Conservation (phyloP, 2,329 filamentous ascomycete genomes). For the Neopestalotiopsis clavispora region DNA sequence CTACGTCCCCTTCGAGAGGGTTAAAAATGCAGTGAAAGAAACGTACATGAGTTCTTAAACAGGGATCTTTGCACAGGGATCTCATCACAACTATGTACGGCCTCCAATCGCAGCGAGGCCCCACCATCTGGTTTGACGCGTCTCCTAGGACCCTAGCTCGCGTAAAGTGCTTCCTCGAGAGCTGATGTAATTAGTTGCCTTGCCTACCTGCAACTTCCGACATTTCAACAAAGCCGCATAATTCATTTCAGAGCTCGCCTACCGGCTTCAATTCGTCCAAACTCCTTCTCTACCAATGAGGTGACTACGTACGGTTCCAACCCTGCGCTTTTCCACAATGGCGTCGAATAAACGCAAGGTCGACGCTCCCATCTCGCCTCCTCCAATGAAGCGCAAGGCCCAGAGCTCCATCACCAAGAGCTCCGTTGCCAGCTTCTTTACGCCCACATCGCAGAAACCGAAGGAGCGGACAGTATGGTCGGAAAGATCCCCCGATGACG, state of each 20-base stretch:
- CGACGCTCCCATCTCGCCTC: slow-evolving; percentile 56
- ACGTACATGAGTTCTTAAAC: too few relatives aligned
- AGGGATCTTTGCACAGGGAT: too few relatives aligned
- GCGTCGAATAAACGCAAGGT: slow-evolving; percentile 18
- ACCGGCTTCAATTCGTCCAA: background rate
- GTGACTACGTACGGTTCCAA: background rate
- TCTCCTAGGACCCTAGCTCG: background rate
- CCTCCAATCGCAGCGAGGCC: too few relatives aligned
- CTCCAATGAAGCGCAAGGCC: slow-evolving; percentile 56
- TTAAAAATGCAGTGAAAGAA: too few relatives aligned
- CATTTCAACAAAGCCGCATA: background rate
- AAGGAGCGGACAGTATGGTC: slow-evolving; percentile 77
- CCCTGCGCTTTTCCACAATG: background rate
- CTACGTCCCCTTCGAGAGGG: too few relatives aligned
- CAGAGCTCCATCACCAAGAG: slow-evolving; percentile 60
- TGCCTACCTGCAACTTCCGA: background rate
- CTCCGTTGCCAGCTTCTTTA: slow-evolving; percentile 86
- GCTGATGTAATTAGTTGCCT: background rate
- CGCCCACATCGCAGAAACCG: slow-evolving; percentile 81
- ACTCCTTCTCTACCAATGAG: background rate
- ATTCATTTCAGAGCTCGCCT: background rate
- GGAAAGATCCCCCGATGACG: slow-evolving; percentile 60
- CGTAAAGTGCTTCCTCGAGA: background rate
- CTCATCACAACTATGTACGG: too few relatives aligned
- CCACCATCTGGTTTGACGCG: too few relatives aligned